These are phyloP conservation scores for Ogataea pini DNA, from an alignment of 805 yeast species.

Conservation along the genomic window DNA sequence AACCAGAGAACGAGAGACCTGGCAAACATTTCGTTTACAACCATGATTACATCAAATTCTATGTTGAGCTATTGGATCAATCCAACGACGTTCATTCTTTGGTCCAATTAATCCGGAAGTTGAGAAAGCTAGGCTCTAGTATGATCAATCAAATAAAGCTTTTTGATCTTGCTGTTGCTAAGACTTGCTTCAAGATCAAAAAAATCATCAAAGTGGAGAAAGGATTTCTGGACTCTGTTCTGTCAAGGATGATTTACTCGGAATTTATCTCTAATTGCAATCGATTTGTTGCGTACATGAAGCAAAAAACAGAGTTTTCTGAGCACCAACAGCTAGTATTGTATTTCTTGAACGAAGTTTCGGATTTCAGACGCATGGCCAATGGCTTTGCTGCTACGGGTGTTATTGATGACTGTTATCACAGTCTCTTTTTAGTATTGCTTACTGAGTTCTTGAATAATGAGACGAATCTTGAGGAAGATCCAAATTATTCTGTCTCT, in stretches of 20 bases:
- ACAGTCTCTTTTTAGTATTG: constrained; percentile 57
- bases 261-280: constrained; percentile 44
- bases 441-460: constrained; percentile 32
- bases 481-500: background rate
- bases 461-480: background rate
- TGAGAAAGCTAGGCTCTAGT: constrained; percentile 76
- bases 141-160: constrained; percentile 65
- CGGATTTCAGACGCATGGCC: constrained; percentile 68
- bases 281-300: constrained; percentile 29
- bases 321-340: constrained; percentile 40
- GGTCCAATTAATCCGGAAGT: constrained; percentile 61
- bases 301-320: constrained; percentile 35
- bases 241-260: constrained; percentile 46
- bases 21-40: constrained; percentile 89
- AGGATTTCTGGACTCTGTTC: constrained; percentile 51
- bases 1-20: constrained; percentile 86
- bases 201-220: constrained; percentile 43
- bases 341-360: constrained; percentile 49
- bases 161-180: constrained; percentile 64
- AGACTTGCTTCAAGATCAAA: constrained; percentile 54
- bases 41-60: constrained; percentile 65
- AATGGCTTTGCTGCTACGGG: constrained; percentile 83
- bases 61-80: constrained; percentile 53
- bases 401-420: constrained; percentile 69
- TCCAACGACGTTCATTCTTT: constrained; percentile 60